Percentiles rank a stretch among this genome's conserved stretches.
Evolutionary conservation across 257 asterid species (phyloP).

Genomic region (Fraxinus excelsior): DNA sequence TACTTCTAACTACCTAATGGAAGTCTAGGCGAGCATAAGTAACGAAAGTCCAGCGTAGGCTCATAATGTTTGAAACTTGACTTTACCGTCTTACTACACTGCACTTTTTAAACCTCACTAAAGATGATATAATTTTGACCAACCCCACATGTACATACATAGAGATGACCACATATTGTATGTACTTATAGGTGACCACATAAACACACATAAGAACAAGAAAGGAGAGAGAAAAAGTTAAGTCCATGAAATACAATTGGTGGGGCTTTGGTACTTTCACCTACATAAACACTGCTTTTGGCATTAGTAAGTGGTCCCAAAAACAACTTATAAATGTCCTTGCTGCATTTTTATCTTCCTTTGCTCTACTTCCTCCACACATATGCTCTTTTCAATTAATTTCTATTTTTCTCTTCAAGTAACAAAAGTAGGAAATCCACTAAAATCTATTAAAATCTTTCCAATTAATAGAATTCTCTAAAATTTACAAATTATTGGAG

Average conservation of each 20-base stretch:
- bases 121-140: too few relatives aligned
- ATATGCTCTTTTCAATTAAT: not conserved
- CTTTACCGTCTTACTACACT: too few relatives aligned
- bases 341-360: not conserved
- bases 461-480: too few relatives aligned
- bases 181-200: not conserved
- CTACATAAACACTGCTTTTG: slow-evolving; percentile 5
- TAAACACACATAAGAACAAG: not conserved
- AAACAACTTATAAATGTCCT: not conserved
- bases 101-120: too few relatives aligned
- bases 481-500: too few relatives aligned
- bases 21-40: too few relatives aligned
- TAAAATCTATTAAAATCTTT: too few relatives aligned
- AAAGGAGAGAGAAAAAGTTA: not conserved
- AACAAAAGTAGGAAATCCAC: not conserved
- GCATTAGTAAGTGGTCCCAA: not conserved
- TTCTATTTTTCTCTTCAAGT: not conserved
- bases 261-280: not conserved
- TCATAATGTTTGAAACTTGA: too few relatives aligned
- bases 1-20: too few relatives aligned
- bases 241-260: slow-evolving; percentile 6
- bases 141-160: too few relatives aligned
- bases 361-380: not conserved
- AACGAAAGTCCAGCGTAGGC: too few relatives aligned
- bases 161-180: too few relatives aligned